These are phyloP conservation scores for Acacia melanoxylon DNA, from an alignment of 306 rosid species.

Conservation along the genomic window DNA sequence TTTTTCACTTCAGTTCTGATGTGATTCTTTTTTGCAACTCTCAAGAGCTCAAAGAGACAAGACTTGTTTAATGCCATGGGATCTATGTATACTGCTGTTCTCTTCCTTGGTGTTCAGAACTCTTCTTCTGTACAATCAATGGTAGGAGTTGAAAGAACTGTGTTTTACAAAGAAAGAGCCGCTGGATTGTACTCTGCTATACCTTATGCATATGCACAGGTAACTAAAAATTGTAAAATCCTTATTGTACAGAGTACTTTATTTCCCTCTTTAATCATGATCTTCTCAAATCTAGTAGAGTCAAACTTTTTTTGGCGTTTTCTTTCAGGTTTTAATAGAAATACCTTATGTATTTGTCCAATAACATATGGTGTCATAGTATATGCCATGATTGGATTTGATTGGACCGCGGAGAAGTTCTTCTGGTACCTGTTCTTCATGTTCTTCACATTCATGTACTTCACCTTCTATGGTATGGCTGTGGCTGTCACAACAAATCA, in stretches of 20 bases:
- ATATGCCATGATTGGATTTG: conserved; percentile 67
- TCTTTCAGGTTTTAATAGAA: conserved; percentile 58
- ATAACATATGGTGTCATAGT: conserved; percentile 49
- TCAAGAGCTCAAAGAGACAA: conserved; percentile 26
- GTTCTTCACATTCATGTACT: conserved; percentile 62
- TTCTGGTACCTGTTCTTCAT: conserved; percentile 61
- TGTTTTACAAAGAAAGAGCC: conserved; percentile 61
- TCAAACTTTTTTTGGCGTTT: neutral
- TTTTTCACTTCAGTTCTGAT: conserved; percentile 3
- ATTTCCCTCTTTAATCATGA: neutral
- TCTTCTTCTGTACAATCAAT: conserved; percentile 55
- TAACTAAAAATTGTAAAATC: conserved; percentile 1
- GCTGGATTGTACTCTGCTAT: conserved; percentile 70
- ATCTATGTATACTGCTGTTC: conserved; percentile 53
- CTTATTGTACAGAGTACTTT: neutral
- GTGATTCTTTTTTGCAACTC: neutral
- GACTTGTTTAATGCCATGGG: conserved; percentile 52
- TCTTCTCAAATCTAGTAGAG: neutral
- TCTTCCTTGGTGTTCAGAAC: conserved; percentile 59
- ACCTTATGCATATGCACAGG: conserved; percentile 69
- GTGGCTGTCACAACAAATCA: conserved; percentile 61
- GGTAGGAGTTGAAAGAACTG: conserved; percentile 58
- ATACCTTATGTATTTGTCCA: conserved; percentile 52
- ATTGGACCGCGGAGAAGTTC: conserved; percentile 58
- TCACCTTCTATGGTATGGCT: conserved; percentile 62